Conservation (phyloP, 2,329 filamentous ascomycete genomes). For the Golovinomyces cichoracearum region DNA sequence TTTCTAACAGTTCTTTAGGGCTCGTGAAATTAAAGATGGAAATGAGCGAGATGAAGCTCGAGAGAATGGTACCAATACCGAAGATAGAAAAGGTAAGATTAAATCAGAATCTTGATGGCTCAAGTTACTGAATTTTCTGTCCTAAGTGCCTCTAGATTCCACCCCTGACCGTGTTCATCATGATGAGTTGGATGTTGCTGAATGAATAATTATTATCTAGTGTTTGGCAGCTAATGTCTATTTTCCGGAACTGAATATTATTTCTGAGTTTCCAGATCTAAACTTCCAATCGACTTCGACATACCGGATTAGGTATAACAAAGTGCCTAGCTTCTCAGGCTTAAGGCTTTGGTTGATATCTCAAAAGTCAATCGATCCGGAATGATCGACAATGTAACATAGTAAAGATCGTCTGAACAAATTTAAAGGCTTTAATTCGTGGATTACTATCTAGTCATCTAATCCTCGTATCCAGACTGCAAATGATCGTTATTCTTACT, state of each 20-base stretch:
- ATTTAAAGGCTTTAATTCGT: too few species aligned
- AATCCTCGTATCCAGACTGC: too few species aligned
- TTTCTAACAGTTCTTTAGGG: conserved; percentile 11
- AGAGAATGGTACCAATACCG: conserved; percentile 46
- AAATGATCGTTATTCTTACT: too few species aligned
- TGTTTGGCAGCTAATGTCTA: not conserved
- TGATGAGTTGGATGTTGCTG: conserved; percentile 87
- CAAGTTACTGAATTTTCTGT: not conserved
- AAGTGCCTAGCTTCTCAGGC: too few species aligned
- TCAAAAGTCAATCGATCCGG: too few species aligned
- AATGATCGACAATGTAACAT: too few species aligned
- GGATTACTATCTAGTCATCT: too few species aligned
- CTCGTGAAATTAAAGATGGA: conserved; percentile 24
- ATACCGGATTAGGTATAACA: not conserved
- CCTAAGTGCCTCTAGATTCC: conserved; percentile 22
- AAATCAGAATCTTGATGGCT: conserved; percentile 4
- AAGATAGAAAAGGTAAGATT: conserved; percentile 62
- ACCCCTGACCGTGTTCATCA: conserved; percentile 37
- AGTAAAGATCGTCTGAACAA: too few species aligned
- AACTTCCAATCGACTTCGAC: not conserved
- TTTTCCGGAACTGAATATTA: not conserved
- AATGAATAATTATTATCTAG: conserved; percentile 22
- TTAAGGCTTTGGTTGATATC: too few species aligned
- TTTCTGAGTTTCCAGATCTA: not conserved
- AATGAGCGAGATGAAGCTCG: conserved; percentile 30